These are phyloP conservation scores for Kodamaea nitidulidarum DNA, from an alignment of 805 yeast genomes.

Conservation along the genomic window DNA sequence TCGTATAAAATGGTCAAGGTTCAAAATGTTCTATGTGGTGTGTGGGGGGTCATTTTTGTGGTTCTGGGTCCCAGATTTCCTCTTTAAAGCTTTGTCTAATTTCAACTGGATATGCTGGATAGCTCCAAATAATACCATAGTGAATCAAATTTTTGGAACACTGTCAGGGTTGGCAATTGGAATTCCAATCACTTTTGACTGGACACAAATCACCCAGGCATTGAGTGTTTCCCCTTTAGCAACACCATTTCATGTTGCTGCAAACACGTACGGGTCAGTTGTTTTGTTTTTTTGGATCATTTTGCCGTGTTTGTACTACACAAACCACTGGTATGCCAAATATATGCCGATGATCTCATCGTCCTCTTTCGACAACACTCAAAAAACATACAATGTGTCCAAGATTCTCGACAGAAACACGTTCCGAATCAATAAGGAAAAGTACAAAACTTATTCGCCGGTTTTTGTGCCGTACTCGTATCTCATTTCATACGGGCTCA, in stretches of 20 bases:
- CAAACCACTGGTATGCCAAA: conserved; percentile 21
- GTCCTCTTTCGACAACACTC: conserved; percentile 18
- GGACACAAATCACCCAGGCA: conserved; percentile 21
- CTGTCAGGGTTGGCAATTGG: conserved; percentile 23
- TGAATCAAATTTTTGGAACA: conserved; percentile 25
- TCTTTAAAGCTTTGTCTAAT: conserved; percentile 54
- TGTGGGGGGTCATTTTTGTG: conserved; percentile 16
- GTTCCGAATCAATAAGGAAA: conserved; percentile 13
- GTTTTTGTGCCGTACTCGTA: conserved; percentile 19
- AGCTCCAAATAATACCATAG: conserved; percentile 50
- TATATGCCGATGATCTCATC: conserved; percentile 20
- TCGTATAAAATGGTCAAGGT: conserved; percentile 17
- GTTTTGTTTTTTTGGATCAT: conserved; percentile 15
- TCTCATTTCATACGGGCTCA: conserved; percentile 18
- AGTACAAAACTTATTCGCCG: conserved; percentile 18
- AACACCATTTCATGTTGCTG: conserved; percentile 17
- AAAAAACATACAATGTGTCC: conserved; percentile 16
- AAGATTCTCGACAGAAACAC: conserved; percentile 15
- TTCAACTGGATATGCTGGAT: conserved; percentile 70
- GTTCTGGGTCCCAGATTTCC: conserved; percentile 53
- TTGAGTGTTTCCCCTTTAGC: conserved; percentile 18
- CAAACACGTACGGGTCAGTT: conserved; percentile 16
- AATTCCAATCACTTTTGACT: conserved; percentile 27
- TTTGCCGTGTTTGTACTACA: conserved; percentile 17
- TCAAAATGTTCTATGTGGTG: conserved; percentile 17